Evolutionary conservation across 2,329 filamentous ascomycete genomes (phyloP), one percentile per base, ranked within the genome.

Genomic region (Cladosporium sp.): DNA sequence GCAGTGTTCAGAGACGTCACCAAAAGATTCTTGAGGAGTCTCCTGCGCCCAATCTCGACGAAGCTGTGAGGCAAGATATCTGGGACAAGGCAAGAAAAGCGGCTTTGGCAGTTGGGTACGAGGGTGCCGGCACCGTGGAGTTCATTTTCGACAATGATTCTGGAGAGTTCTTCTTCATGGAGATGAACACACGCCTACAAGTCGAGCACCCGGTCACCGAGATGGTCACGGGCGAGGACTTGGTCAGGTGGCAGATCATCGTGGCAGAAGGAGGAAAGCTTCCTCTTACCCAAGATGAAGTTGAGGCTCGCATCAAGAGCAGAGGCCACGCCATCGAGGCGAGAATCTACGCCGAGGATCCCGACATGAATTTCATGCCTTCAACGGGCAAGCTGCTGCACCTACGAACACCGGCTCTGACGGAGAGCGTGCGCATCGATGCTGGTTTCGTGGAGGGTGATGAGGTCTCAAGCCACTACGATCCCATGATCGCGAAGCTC

Each of bases 401-500:
- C 67, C 81, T 97, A 9, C 80, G 82, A 29, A 90, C 88, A 1
- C 91, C 92, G 0, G 68, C 73, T 43, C 73, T 79, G 6, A 80
- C 82, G 30, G 78, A 85, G 1, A 86, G 90, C 56, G 80, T 97
- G 29, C 84, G 93, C 36, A 90, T 99, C 57, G 93, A 99, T 64
- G 90, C 91, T 40, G 93, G 93, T 1, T 97, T 97, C 67, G 82
- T 91, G 22, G 80, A 90, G 59, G 93, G 93, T 19, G 92, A 96
- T 66, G 89, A 89, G 56, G 88, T 99, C 2, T 95, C 91, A 0
- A 89, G 92, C 52, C 88, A 93, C 49, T 99, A 99, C 69, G 93
- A 99, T 61, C 93, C 93, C 22, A 99, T 99, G 93, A 96, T 99
- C 59, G 89, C 93, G 38, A 99, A 99, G 72, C 80, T 99, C 47